phyloP scores from a whole-genome alignment of 768 basidiomycete species.

The Collybia nuda region DNA sequence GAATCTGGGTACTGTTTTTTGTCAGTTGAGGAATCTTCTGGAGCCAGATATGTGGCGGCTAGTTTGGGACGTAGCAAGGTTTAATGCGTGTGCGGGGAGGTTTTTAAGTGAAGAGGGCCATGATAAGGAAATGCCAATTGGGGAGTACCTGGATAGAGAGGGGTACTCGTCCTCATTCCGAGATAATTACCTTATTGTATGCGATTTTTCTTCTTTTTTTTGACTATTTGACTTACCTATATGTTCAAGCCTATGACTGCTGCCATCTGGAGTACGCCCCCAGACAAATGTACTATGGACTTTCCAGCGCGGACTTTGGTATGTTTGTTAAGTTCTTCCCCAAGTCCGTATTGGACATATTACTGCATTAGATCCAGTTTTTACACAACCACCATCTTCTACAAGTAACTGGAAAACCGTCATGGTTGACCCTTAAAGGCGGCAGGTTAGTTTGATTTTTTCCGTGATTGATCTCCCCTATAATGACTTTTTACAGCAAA shows the following conservation, averaged over 20 bases:
- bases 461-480: neutral
- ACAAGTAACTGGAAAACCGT: conserved; percentile 67
- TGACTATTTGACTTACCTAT: neutral
- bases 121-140: conserved; percentile 46
- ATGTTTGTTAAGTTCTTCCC: conserved; percentile 7
- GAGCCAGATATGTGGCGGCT: conserved; percentile 71
- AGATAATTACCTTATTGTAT: conserved; percentile 74
- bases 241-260: conserved; percentile 69
- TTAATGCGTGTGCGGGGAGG: conserved; percentile 66
- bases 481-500: conserved; percentile 35
- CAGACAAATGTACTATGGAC: conserved; percentile 65
- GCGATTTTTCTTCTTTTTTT: conserved; percentile 12
- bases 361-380: conserved; percentile 51
- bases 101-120: conserved; percentile 33
- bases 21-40: conserved; percentile 59
- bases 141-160: conserved; percentile 61
- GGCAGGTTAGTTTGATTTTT: conserved; percentile 54
- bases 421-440: conserved; percentile 71
- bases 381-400: conserved; percentile 75
- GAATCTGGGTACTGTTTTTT: conserved; percentile 61
- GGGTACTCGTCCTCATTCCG: conserved; percentile 68
- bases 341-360: neutral
- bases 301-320: conserved; percentile 72
- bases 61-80: conserved; percentile 68
- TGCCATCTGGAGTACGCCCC: conserved; percentile 78